Conservation (phyloP, 441 rosid genomes). For the Euphorbia schlechtendalii region DNA sequence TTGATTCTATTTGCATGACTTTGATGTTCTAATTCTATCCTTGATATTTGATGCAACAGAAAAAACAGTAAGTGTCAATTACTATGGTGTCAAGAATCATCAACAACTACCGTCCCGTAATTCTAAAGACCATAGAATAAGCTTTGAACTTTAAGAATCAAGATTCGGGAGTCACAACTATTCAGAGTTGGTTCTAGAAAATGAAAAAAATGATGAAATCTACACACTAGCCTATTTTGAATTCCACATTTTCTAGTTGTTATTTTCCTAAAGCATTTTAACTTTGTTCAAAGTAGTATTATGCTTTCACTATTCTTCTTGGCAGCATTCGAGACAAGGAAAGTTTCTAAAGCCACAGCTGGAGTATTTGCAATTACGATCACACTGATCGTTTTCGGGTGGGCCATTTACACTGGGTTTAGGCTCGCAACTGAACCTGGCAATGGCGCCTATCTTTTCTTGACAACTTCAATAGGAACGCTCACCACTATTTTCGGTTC, state of each 20-base stretch:
- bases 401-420: conserved; percentile 24
- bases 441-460: conserved; percentile 15
- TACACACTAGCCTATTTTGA: not conserved
- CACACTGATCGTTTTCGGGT: conserved; percentile 18
- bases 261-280: not conserved
- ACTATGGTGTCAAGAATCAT: conserved; percentile 1
- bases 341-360: conserved; percentile 12
- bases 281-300: not conserved
- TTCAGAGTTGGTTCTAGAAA: not conserved
- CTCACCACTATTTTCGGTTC: conserved; percentile 24
- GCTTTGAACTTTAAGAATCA: not conserved
- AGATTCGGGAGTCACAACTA: not conserved
- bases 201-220: not conserved
- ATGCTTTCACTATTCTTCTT: conserved; percentile 9
- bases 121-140: not conserved
- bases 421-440: conserved; percentile 28
- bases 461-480: conserved; percentile 28
- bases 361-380: conserved; percentile 11
- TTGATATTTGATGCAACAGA: not conserved
- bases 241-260: not conserved
- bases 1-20: not conserved
- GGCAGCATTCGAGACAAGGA: conserved; percentile 22
- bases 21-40: not conserved
- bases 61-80: not conserved
- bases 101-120: not conserved